Evolutionary conservation across 371 early-diverging fungal genomes (phyloP), one percentile per base, ranked within the genome.

Genomic region (Circinella minor): DNA sequence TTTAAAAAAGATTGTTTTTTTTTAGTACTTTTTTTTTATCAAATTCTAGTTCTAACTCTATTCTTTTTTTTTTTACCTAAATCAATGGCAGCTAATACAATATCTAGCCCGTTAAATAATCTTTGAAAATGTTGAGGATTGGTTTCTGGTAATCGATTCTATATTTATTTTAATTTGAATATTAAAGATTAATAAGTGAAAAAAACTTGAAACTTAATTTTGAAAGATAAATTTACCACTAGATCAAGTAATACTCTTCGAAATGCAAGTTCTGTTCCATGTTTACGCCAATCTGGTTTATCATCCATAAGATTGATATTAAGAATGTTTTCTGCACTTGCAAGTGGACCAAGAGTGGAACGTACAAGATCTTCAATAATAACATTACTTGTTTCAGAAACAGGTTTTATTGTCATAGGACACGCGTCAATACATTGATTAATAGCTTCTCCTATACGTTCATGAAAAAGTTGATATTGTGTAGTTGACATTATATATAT

Each of bases 261-360:
- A 67, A 81, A 78, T 10, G 75, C 72, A 59, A 76, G 61, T 67
- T 85, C 85, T 1, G 75, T 68, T n/a, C 77, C 81, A 63, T 64
- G 73, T 18, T 72, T 77, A 38, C 82, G 73, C 85, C 85, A 85
- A 66, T 85, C 85, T 0, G 66, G 48, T 36, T 74, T 77, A 15
- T 71, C 77, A 39, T 71, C 71, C 15, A 54, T 37, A 5, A 64
- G 47, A 18, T 36, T 20, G n/a, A 61, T 46, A 15, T 55, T 63
- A 8, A 67, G 48, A 4, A 48, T 36, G 36, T 67, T 67, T 27
- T 71, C 49, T 13, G 15, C 18, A 6, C 66, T 43, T 17, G 37
- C 20, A 46, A 65, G 38, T 11, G 67, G 71, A 7, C 55, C 55
- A 63, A 64, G 14, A 51, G 66, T 39, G 4, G 55, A 47, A 37